Base-by-base conservation (phyloP, 345 rosid species). In the Salix udensis region DNA sequence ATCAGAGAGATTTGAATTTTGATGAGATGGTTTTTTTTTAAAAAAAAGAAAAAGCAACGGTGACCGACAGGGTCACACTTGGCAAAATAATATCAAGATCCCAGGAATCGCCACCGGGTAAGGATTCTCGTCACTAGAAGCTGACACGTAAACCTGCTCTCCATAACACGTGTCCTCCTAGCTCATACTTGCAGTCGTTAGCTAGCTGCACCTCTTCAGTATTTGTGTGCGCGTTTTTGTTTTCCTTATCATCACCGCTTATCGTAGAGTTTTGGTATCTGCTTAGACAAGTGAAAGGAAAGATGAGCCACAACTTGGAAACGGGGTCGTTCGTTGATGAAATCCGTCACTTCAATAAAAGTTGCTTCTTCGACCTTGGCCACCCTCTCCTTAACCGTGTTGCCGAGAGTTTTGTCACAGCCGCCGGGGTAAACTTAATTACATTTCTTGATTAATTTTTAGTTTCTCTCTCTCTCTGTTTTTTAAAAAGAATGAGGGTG, bases 311-410 rank as follows among this genome's bases (percentile, higher is more conserved):
- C 58, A 81, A 70, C 71, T 28, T 85, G 77, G 90, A 88, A 71
- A 72, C 79, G 6, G 80, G 87, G 26, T 75, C 87, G 2, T 80
- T 89, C 69, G 71, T 88, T 36, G 88, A 87, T 40, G 97, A 92
- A 50, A 68, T 90, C 44, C 85, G 77, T 72, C 73, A 80, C 62
- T 92, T 91, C 67, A 90, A 91, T 52, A 92, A 91, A 73, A 88
- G 88, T 52, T 74, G 89, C 46, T 80, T 84, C 78, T 86, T 96
- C 77, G 98, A 94, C 83, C 86, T 96, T 36, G 97, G 99, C 39
- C 99, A 93, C 79, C 99, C 97, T 83, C 95, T 96, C 73, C 98
- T 93, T 58, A 93, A 96, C 82, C 91, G 97, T 74, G 75, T 96
- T 74, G 92, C 97, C 4, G 93, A 94, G 50, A 92, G 97, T 84